Conservation (phyloP, 2,329 filamentous ascomycete genomes). For the Colletotrichum destructivum region DNA sequence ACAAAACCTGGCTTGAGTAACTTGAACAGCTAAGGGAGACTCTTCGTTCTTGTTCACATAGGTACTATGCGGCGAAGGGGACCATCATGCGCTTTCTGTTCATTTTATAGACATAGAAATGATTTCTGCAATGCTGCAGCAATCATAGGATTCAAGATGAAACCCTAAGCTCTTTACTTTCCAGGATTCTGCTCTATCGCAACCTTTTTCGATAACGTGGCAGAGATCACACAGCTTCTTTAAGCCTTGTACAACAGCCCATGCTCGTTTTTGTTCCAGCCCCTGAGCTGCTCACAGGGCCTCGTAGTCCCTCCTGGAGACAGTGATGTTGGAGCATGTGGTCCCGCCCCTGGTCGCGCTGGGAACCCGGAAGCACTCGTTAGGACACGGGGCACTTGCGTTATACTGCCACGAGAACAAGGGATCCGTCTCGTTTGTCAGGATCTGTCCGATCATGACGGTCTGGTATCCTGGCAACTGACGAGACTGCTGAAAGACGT, state of each 20-base stretch:
- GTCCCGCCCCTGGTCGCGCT: conserved; percentile 21
- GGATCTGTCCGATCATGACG: conserved; percentile 59
- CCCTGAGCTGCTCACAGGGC: neutral
- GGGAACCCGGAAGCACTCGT: conserved; percentile 34
- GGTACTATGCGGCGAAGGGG: too few relatives aligned
- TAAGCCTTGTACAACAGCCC: neutral
- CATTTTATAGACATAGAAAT: too few relatives aligned
- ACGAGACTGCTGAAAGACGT: conserved; percentile 63
- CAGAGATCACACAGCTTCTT: neutral
- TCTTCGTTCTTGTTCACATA: too few relatives aligned
- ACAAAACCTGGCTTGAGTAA: too few relatives aligned
- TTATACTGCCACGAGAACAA: conserved; percentile 70
- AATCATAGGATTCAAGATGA: too few relatives aligned
- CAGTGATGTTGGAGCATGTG: conserved; percentile 28
- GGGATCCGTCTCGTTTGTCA: conserved; percentile 68
- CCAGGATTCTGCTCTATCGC: too few relatives aligned
- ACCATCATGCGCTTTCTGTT: too few relatives aligned
- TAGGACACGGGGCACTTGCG: conserved; percentile 36
- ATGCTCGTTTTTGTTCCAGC: neutral
- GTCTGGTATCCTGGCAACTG: conserved; percentile 51
- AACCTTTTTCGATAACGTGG: too few relatives aligned
- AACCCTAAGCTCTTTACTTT: too few relatives aligned
- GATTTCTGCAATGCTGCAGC: too few relatives aligned
- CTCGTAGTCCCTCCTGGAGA: conserved; percentile 23
- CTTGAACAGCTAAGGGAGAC: too few relatives aligned